A percentile compares a stretch with the other conserved stretches of the same genome.
These are phyloP conservation scores for Sarocladium brachiariae DNA, from an alignment of 2,329 filamentous ascomycete genomes.

Conservation along the genomic window DNA sequence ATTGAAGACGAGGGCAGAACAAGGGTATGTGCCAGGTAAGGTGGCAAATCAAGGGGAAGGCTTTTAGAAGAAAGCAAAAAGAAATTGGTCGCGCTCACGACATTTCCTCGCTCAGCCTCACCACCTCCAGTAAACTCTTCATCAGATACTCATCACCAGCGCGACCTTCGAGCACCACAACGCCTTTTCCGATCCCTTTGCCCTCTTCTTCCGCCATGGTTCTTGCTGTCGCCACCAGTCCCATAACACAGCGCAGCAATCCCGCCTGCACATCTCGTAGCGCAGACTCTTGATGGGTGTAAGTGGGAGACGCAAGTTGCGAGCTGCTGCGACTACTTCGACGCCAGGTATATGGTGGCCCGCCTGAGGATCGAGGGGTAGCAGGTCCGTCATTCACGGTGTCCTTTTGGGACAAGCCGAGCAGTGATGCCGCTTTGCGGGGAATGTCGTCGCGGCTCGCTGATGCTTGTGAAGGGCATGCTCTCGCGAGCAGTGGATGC, in stretches of 20 bases:
- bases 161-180: conserved; percentile 23
- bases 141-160: conserved; percentile 32
- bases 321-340: conserved; percentile 13
- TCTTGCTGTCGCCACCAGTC: conserved; percentile 42
- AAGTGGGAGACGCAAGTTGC: not conserved
- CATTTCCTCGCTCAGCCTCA: conserved; percentile 30
- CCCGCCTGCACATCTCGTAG: conserved; percentile 41
- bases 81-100: too few species aligned
- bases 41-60: not conserved
- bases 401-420: conserved; percentile 34
- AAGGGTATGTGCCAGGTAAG: not conserved
- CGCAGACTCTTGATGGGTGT: conserved; percentile 21
- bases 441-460: conserved; percentile 32
- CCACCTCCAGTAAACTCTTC: conserved; percentile 36
- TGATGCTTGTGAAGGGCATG: conserved; percentile 12
- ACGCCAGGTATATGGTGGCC: conserved; percentile 14
- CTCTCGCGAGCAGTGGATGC: conserved; percentile 13
- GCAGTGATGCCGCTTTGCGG: conserved; percentile 45
- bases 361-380: not conserved
- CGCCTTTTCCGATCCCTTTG: conserved; percentile 19
- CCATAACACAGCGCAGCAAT: conserved; percentile 42
- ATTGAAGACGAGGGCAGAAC: not conserved
- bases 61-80: too few species aligned
- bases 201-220: conserved; percentile 25
- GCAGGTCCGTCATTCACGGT: not conserved